These are phyloP conservation scores for Cutaneotrichosporon curvatum DNA, from an alignment of 1,284 basidiomycete genomes.

Conservation along the genomic window DNA sequence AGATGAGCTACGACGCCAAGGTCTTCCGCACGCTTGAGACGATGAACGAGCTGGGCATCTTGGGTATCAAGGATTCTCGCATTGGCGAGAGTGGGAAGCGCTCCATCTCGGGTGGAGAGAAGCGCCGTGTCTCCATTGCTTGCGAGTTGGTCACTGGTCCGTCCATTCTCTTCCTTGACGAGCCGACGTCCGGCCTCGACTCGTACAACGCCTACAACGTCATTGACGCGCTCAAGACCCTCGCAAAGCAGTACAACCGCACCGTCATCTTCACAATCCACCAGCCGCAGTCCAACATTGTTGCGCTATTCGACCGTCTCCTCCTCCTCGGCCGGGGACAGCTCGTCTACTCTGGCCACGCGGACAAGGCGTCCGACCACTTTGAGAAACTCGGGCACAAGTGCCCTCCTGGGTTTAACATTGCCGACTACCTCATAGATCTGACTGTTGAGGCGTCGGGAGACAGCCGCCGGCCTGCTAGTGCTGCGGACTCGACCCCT, in stretches of 20 bases:
- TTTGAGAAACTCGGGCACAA: constrained; percentile 69
- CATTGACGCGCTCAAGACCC: constrained; percentile 74
- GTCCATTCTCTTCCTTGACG: constrained; percentile 90
- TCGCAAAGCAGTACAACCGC: constrained; percentile 84
- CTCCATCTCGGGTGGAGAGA: constrained; percentile 92
- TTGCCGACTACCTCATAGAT: constrained; percentile 91
- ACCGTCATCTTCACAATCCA: constrained; percentile 90
- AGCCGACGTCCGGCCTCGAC: constrained; percentile 91
- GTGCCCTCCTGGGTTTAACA: constrained; percentile 93
- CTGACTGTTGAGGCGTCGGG: constrained; percentile 67
- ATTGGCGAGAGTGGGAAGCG: constrained; percentile 75
- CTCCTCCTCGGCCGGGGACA: constrained; percentile 77
- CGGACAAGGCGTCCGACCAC: constrained; percentile 67
- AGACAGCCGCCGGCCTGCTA: constrained; percentile 23
- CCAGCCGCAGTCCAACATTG: constrained; percentile 96
- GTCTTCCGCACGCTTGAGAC: constrained; percentile 90
- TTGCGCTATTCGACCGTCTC: constrained; percentile 87
- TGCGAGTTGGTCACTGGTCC: constrained; percentile 96
- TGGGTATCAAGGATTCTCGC: constrained; percentile 79
- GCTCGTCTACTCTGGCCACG: constrained; percentile 73
- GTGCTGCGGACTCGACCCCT: constrained; percentile 25
- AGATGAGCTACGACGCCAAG: constrained; percentile 92
- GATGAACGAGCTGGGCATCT: constrained; percentile 88
- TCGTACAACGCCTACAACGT: constrained; percentile 94
- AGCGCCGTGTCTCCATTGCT: constrained; percentile 91